These are phyloP conservation scores for Oldenlandia corymbosa DNA, from an alignment of 257 asterid species.

Conservation along the genomic window DNA sequence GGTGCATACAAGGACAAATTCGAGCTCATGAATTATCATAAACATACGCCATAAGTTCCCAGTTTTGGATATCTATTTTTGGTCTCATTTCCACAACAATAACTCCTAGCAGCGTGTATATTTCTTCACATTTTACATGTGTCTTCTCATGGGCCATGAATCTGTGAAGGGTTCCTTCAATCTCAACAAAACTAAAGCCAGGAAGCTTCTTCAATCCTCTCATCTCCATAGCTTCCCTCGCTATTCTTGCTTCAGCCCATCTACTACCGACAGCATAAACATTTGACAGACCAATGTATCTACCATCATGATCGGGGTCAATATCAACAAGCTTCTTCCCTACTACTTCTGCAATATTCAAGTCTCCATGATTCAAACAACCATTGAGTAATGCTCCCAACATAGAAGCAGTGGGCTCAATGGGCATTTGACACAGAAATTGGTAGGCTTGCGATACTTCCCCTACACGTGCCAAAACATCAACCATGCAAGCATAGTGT, in stretches of 20 bases:
- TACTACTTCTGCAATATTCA: constrained; percentile 53
- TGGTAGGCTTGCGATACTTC: constrained; percentile 43
- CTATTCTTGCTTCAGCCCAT: constrained; percentile 57
- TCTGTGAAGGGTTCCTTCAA: constrained; percentile 43
- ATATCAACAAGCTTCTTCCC: constrained; percentile 58
- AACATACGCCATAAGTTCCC: not conserved
- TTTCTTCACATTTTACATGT: constrained; percentile 41
- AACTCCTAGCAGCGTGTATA: constrained; percentile 38
- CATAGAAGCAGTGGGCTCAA: constrained; percentile 56
- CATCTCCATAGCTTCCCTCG: constrained; percentile 58
- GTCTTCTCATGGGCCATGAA: constrained; percentile 60
- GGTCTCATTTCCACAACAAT: constrained; percentile 42
- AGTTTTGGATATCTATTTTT: constrained; percentile 24
- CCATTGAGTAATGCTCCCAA: constrained; percentile 69
- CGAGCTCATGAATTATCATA: not conserved
- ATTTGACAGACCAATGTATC: constrained; percentile 70
- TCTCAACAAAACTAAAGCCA: constrained; percentile 65
- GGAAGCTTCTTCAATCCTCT: constrained; percentile 66
- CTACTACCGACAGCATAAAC: constrained; percentile 50
- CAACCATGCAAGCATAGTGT: constrained; percentile 78
- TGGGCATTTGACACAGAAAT: constrained; percentile 37
- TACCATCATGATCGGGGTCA: constrained; percentile 66
- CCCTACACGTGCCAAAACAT: constrained; percentile 75
- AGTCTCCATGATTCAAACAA: constrained; percentile 52
- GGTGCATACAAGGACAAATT: too few species aligned